Conservation (phyloP, 1,284 basidiomycete species). For the Cutaneotrichosporon sp. region DNA sequence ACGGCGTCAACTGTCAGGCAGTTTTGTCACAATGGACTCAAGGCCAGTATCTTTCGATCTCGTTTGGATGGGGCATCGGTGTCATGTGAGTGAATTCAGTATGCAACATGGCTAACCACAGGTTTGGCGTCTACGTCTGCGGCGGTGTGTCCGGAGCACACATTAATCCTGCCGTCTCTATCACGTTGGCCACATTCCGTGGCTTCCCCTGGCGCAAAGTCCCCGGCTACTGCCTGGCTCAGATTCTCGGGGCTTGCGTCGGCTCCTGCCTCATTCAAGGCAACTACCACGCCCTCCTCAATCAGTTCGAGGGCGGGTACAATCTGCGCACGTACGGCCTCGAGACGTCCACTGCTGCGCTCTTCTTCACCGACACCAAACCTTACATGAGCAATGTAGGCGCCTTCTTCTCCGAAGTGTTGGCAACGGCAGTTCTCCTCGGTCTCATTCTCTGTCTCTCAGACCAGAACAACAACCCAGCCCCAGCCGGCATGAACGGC, state of each 20-base stretch:
- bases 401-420: conserved; percentile 11
- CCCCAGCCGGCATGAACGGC: conserved; percentile 10
- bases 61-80: conserved; percentile 18
- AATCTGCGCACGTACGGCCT: conserved; percentile 8
- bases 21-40: conserved; percentile 10
- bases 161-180: conserved; percentile 27
- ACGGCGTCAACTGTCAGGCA: conserved; percentile 18
- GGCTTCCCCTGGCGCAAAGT: conserved; percentile 39
- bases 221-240: conserved; percentile 31
- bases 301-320: conserved; percentile 15
- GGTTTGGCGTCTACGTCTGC: conserved; percentile 11
- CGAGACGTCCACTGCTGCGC: conserved; percentile 7
- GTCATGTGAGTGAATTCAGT: conserved; percentile 9
- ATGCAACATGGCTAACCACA: neutral
- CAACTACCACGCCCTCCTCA: conserved; percentile 13
- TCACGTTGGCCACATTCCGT: conserved; percentile 22
- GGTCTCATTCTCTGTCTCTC: conserved; percentile 6
- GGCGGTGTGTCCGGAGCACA: conserved; percentile 26
- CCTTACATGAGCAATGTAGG: conserved; percentile 12
- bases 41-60: conserved; percentile 12
- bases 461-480: conserved; percentile 14
- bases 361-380: conserved; percentile 9
- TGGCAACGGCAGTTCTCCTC: conserved; percentile 14
- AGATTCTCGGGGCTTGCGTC: conserved; percentile 30
- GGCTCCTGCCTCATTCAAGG: conserved; percentile 32